Conservation (phyloP, 768 basidiomycete species). For the Tricholoma flavovirens region DNA sequence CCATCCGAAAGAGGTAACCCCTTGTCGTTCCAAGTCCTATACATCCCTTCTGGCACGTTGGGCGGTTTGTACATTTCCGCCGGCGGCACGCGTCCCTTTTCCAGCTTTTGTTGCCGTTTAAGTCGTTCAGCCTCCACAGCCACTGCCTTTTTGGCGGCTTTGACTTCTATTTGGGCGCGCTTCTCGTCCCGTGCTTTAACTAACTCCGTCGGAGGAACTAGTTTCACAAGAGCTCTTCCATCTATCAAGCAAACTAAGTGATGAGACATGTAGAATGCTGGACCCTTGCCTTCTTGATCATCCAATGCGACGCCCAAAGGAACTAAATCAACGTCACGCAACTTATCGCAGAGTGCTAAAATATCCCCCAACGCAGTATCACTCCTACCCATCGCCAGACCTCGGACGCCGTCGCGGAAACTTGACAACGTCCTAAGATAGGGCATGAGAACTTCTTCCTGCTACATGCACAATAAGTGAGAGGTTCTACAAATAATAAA, state of each 20-base stretch:
- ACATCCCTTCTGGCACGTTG: slow-evolving; percentile 64
- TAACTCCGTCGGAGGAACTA: slow-evolving; percentile 77
- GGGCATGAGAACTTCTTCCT: slow-evolving; percentile 83
- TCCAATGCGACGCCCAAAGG: slow-evolving; percentile 95
- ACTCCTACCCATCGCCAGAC: slow-evolving; percentile 68
- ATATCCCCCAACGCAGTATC: slow-evolving; percentile 72
- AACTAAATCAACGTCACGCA: slow-evolving; percentile 86
- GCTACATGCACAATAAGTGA: slow-evolving; percentile 36
- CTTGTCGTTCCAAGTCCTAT: slow-evolving; percentile 75
- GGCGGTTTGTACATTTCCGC: slow-evolving; percentile 82
- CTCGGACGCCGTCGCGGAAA: slow-evolving; percentile 88
- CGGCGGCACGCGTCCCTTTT: slow-evolving; percentile 75
- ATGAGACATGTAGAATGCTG: background rate
- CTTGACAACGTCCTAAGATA: slow-evolving; percentile 80
- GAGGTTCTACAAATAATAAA: slow-evolving; percentile 2
- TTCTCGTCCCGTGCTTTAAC: slow-evolving; percentile 88
- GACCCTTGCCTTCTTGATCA: slow-evolving; percentile 79
- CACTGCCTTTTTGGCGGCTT: slow-evolving; percentile 74
- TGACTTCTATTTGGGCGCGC: slow-evolving; percentile 64
- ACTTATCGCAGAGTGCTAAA: slow-evolving; percentile 78
- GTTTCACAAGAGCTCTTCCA: slow-evolving; percentile 92
- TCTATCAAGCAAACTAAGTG: slow-evolving; percentile 38
- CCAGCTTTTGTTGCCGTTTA: slow-evolving; percentile 73
- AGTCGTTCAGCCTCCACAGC: slow-evolving; percentile 56
- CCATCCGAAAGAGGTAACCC: slow-evolving; percentile 85